Conservation (phyloP, 176 grass and related monocot genomes). For the Oryza meridionalis region DNA sequence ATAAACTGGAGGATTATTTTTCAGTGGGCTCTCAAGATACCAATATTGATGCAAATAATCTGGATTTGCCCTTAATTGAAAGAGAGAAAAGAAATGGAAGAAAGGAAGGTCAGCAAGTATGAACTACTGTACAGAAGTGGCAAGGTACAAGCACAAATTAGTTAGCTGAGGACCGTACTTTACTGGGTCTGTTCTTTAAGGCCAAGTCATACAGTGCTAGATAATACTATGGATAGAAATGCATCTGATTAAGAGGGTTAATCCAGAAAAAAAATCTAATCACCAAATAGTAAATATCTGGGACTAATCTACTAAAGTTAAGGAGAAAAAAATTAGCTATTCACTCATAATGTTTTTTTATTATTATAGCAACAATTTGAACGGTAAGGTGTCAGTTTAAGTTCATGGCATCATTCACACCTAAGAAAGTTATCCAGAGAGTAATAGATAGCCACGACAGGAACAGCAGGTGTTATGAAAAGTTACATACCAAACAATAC, state of each 20-base stretch:
- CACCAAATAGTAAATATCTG: conserved; percentile 2
- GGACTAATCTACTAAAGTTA: conserved; percentile 23
- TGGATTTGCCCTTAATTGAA: conserved; percentile 9
- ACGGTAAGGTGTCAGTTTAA: not conserved
- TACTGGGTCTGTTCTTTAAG: not conserved
- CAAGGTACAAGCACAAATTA: conserved; percentile 28
- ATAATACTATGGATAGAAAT: not conserved
- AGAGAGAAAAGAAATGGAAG: not conserved
- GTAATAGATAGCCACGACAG: conserved; percentile 13
- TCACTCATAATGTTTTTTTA: not conserved
- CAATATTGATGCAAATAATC: conserved; percentile 13
- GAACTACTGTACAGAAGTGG: conserved; percentile 4
- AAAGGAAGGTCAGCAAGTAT: not conserved
- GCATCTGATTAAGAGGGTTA: conserved; percentile 1
- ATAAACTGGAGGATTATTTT: conserved; percentile 20
- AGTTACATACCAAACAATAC: conserved; percentile 83
- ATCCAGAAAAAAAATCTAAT: conserved; percentile 20
- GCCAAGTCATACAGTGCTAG: not conserved
- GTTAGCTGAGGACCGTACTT: not conserved
- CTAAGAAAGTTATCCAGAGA: conserved; percentile 13
- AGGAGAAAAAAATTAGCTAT: conserved; percentile 4
- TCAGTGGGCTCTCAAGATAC: conserved; percentile 27
- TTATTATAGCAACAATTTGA: not conserved
- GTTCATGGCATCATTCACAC: not conserved
- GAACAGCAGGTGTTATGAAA: conserved; percentile 12